Evolutionary conservation across 2,329 filamentous ascomycete species (phyloP), one percentile per base, ranked within the genome.

Genomic region (Fusarium sarcochroum): DNA sequence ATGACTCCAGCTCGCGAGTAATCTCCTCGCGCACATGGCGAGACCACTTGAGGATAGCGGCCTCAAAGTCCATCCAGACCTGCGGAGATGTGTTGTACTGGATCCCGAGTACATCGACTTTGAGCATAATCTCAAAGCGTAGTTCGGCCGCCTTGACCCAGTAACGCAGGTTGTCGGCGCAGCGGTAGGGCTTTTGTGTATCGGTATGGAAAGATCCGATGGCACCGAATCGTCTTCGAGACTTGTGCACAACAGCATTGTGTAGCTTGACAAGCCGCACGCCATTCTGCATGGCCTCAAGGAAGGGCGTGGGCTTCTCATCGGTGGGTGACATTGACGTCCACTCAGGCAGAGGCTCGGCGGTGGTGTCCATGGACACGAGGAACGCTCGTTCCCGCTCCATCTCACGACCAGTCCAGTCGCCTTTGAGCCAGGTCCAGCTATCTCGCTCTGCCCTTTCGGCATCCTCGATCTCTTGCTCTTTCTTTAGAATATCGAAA

Each of bases 71-170:
- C 51, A 86, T 83, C 94, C 94, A 98, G 14, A 89, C 89, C 53
- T 88, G 85, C 2, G 85, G 85, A 49, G 87, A 85, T 62, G 85
- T 90, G 75, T 90, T 91, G 76, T 94, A 91, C 21, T 97, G 94
- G 9, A 98, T 87, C 27, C 91, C 93, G 80, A 97, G 90, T 21
- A 95, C 93, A 75, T 98, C 93, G 54, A 97, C 86, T 67, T 91
- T 88, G 51, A 98, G 84, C 71, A 92, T 87, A 38, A 94, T 88
- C 80, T 98, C 96, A 90, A 95, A 99, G 56, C 96, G 89, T 60
- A 98, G 85, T 81, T 99, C 94, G 9, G 94, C 94, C 2, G 95
- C 96, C 82, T 99, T 99, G 80, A 92, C 88, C 95, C 96, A 99
- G 83, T 92, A 99, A 40, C 94, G 89, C 65, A 99, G 85, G 78